phyloP scores from a whole-genome alignment of 495 filamentous ascomycete species.

The Haplographium delicatum region DNA sequence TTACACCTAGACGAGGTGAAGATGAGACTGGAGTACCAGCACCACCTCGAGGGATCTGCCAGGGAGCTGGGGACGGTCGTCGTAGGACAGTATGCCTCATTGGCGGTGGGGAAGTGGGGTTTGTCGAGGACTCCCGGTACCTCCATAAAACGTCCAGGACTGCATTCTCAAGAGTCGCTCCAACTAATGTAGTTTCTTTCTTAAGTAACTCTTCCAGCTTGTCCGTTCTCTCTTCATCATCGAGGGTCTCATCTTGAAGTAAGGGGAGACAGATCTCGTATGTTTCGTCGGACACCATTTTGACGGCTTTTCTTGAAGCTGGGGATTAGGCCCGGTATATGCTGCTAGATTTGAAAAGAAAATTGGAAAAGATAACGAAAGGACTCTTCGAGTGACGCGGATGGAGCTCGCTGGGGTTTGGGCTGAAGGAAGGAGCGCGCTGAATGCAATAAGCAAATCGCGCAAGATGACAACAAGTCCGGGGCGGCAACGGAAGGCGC shows the following conservation, averaged over 20 bases:
- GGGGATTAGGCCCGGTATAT: neutral
- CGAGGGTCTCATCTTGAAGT: conserved; percentile 72
- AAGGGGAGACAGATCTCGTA: conserved; percentile 87
- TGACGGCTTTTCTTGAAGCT: conserved; percentile 10
- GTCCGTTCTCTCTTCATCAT: conserved; percentile 95
- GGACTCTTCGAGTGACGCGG: neutral
- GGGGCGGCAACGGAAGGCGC: conserved; percentile 20
- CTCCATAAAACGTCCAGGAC: conserved; percentile 91
- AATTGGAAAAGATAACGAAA: conserved; percentile 1
- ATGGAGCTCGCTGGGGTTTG: neutral
- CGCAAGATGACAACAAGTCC: conserved; percentile 2
- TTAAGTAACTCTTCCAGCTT: conserved; percentile 81
- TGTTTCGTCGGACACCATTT: conserved; percentile 87
- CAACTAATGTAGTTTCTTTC: conserved; percentile 69
- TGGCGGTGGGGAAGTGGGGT: conserved; percentile 72
- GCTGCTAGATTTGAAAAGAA: neutral
- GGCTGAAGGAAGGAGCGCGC: conserved; percentile 22
- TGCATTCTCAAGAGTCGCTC: conserved; percentile 79
- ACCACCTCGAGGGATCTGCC: conserved; percentile 71
- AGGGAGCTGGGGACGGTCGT: conserved; percentile 85
- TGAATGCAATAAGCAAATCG: conserved; percentile 19
- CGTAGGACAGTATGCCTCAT: conserved; percentile 86
- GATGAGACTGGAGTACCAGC: conserved; percentile 67
- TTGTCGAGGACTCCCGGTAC: conserved; percentile 71
- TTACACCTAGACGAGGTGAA: conserved; percentile 69